phyloP scores from a whole-genome alignment of 192 early-diverging fungal genomes.

The Entomortierella parvispora region DNA sequence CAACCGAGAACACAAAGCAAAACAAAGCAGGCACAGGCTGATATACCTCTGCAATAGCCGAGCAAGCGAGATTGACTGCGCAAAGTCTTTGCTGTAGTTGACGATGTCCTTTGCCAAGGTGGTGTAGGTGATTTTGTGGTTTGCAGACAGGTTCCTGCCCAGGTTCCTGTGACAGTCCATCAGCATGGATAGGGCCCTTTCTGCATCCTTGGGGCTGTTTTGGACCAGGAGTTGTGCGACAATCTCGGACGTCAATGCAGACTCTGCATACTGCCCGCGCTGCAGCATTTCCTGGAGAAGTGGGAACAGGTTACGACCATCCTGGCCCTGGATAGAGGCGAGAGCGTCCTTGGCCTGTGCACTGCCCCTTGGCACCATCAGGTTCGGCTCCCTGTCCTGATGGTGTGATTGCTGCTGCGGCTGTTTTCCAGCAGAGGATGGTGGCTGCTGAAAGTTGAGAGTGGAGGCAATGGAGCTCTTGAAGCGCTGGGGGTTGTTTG shows the following conservation, averaged over 20 bases:
- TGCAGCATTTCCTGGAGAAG: slow-evolving; percentile 41
- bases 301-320: slow-evolving; percentile 32
- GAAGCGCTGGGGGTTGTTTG: not conserved
- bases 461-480: not conserved
- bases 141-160: slow-evolving; percentile 20
- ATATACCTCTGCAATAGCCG: slow-evolving; percentile 41
- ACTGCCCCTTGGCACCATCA: slow-evolving; percentile 13
- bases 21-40: not conserved
- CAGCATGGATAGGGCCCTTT: slow-evolving; percentile 39
- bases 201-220: slow-evolving; percentile 42
- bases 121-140: slow-evolving; percentile 34
- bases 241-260: slow-evolving; percentile 31
- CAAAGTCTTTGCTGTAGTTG: slow-evolving; percentile 45
- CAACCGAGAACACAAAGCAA: not conserved
- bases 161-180: slow-evolving; percentile 33
- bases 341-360: slow-evolving; percentile 31
- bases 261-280: slow-evolving; percentile 39
- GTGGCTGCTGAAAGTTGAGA: not conserved
- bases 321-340: slow-evolving; percentile 42
- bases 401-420: not conserved
- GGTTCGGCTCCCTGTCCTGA: not conserved
- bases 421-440: slow-evolving; percentile 7
- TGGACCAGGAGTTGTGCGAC: slow-evolving; percentile 36
- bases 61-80: slow-evolving; percentile 39
- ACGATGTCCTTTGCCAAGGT: slow-evolving; percentile 45